A percentile compares a stretch with the other conserved stretches of the same genome.
phyloP scores from a whole-genome alignment of 2,329 filamentous ascomycete genomes.

The Phaeosphaeriaceae sp. region DNA sequence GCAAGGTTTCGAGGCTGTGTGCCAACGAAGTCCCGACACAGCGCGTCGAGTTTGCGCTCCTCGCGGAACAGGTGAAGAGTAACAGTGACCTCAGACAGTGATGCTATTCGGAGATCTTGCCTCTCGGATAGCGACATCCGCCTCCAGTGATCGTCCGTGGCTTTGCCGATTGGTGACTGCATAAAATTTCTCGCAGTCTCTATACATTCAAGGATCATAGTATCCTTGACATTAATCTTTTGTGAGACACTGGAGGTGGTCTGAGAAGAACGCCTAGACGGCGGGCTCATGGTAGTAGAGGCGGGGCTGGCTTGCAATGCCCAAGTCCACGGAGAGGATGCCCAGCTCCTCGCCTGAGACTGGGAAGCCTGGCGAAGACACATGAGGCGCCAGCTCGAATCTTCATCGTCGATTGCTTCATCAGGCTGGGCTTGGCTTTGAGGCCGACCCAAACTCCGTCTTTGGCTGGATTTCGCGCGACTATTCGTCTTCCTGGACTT shows the following conservation, averaged over 20 bases:
- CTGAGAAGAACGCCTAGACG: slow-evolving; percentile 25
- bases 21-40: slow-evolving; percentile 57
- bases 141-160: slow-evolving; percentile 59
- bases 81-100: slow-evolving; percentile 70
- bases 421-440: slow-evolving; percentile 32
- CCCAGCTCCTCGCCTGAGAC: slow-evolving; percentile 39
- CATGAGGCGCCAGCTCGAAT: slow-evolving; percentile 44
- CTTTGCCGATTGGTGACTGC: slow-evolving; percentile 44
- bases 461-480: slow-evolving; percentile 25
- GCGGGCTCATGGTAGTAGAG: slow-evolving; percentile 30
- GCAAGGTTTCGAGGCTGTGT: slow-evolving; percentile 62
- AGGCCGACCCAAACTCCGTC: slow-evolving; percentile 32
- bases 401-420: slow-evolving; percentile 29
- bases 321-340: slow-evolving; percentile 45
- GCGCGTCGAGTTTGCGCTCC: slow-evolving; percentile 81
- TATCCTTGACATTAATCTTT: slow-evolving; percentile 38
- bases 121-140: slow-evolving; percentile 57
- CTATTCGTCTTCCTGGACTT: slow-evolving; percentile 28
- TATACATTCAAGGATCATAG: slow-evolving; percentile 34
- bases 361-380: slow-evolving; percentile 36
- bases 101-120: slow-evolving; percentile 57
- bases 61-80: slow-evolving; percentile 87
- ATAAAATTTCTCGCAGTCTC: slow-evolving; percentile 44
- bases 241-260: slow-evolving; percentile 24
- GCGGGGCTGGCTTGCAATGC: slow-evolving; percentile 35